Base-by-base conservation (phyloP, 495 filamentous ascomycete species). In the Penicillium macrosclerotiorum region DNA sequence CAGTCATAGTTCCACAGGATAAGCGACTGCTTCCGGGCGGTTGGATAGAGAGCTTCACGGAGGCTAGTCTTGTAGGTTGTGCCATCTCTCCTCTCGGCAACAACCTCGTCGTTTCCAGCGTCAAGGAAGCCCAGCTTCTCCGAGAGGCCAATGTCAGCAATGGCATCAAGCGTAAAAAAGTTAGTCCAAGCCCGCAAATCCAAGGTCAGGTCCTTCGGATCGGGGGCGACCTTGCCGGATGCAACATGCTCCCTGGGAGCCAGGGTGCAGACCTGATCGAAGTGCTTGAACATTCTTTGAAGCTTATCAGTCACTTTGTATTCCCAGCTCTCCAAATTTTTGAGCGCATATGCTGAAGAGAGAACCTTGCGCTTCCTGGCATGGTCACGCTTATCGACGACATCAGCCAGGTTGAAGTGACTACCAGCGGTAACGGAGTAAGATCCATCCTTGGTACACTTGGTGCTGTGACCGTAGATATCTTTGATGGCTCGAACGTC, bases 241-340 rank as follows among this genome's bases (percentile, higher is more conserved):
- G 52, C 51, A 9, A 62, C 55, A 8, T 50, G 59, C 12, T 47
- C 42, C 13, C 43, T 55, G 8, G 62, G 55, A 19, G 58, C 27
- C 37, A 52, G 35, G 14, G 56, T 56, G 59, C 57, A 64, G 17
- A 63, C 61, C 18, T 53, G 32, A 44, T 77, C 73, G 34, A 70
- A 68, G 25, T 62, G 62, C 12, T 57, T 56, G 47, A 77, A 57
- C 37, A 76, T 55, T 18, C 69, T 55, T n/a, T 64, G 48, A 0
- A 69, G 60, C 51, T 74, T 79, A 54, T 79, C 76, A 14, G 71
- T 72, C 24, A 80, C 74, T 46, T 78, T 79, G 63, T 65, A 63
- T 47, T 81, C 78, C 76, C 76, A 80, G 8, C 60, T 64, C 53
- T 78, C 74, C 9, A 80, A 58, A 49, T 78, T 77, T 65, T 77